Conservation (phyloP, 2,329 filamentous ascomycete species). For the Alternaria sp. region DNA sequence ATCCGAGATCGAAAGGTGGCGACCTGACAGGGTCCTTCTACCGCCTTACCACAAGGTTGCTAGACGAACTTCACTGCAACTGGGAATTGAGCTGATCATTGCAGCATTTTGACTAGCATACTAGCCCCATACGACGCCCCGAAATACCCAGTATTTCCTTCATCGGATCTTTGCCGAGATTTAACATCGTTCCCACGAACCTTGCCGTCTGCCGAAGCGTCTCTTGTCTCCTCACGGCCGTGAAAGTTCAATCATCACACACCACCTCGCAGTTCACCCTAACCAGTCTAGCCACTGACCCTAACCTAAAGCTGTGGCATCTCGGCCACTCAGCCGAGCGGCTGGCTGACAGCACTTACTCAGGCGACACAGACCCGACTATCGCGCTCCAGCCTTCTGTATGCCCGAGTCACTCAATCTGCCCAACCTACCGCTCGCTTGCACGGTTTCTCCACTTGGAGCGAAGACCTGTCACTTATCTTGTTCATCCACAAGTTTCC, state of each 20-base stretch:
- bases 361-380: slow-evolving; percentile 36
- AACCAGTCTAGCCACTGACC: slow-evolving; percentile 7
- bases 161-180: slow-evolving; percentile 24
- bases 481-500: slow-evolving; percentile 9
- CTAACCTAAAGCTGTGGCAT: slow-evolving; percentile 19
- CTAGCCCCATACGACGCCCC: slow-evolving; percentile 19
- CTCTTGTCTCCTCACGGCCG: slow-evolving; percentile 25
- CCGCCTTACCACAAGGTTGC: slow-evolving; percentile 31
- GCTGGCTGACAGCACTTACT: slow-evolving; percentile 28
- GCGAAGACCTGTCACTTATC: slow-evolving; percentile 33
- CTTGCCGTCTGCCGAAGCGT: slow-evolving; percentile 25
- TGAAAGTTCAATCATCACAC: slow-evolving; percentile 23
- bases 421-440: slow-evolving; percentile 29
- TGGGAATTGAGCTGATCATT: slow-evolving; percentile 37
- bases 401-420: slow-evolving; percentile 28
- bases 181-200: slow-evolving; percentile 21
- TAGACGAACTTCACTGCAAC: slow-evolving; percentile 23
- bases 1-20: slow-evolving; percentile 38
- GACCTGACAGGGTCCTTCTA: slow-evolving; percentile 27
- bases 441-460: slow-evolving; percentile 35
- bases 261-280: slow-evolving; percentile 13
- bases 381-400: slow-evolving; percentile 25
- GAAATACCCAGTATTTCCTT: slow-evolving; percentile 16
- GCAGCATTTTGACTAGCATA: slow-evolving; percentile 36
- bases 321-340: slow-evolving; percentile 15